A percentile compares a stretch with the other conserved stretches of the same genome.
Evolutionary conservation across 169 alveolate genomes (phyloP).

Genomic region (Plasmodium chabaudi): DNA sequence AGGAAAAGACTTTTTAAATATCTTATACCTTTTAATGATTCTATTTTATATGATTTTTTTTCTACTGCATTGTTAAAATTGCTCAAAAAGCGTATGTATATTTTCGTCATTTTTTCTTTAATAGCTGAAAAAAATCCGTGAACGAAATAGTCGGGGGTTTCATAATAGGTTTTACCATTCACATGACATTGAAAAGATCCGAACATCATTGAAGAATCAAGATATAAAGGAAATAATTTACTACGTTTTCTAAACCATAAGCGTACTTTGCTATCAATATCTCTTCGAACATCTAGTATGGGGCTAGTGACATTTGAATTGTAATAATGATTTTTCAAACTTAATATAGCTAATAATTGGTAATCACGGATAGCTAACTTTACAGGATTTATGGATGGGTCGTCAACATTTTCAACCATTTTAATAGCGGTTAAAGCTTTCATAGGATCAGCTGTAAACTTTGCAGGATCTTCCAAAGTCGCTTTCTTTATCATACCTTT

Average conservation of each 20-base stretch:
- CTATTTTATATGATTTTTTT: constrained; percentile 24
- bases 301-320: constrained; percentile 42
- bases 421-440: background rate
- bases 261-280: constrained; percentile 8
- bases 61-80: constrained; percentile 23
- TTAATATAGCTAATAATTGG: constrained; percentile 15
- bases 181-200: constrained; percentile 10
- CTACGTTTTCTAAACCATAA: constrained; percentile 65
- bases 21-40: constrained; percentile 43
- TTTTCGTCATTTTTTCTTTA: constrained; percentile 35
- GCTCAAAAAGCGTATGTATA: constrained; percentile 27
- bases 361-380: constrained; percentile 34
- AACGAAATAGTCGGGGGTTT: constrained; percentile 35
- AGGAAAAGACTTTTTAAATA: constrained; percentile 44
- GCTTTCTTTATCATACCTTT: background rate
- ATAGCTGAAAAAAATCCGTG: constrained; percentile 52
- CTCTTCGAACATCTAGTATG: constrained; percentile 1
- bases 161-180: constrained; percentile 20
- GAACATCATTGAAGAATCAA: background rate
- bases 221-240: constrained; percentile 8
- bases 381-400: background rate
- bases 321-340: constrained; percentile 37
- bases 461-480: constrained; percentile 3
- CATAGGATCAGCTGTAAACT: constrained; percentile 1
- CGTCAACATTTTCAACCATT: background rate